phyloP scores from a whole-genome alignment of 805 yeast genomes.

The Wickerhamomyces hampshirensis region DNA sequence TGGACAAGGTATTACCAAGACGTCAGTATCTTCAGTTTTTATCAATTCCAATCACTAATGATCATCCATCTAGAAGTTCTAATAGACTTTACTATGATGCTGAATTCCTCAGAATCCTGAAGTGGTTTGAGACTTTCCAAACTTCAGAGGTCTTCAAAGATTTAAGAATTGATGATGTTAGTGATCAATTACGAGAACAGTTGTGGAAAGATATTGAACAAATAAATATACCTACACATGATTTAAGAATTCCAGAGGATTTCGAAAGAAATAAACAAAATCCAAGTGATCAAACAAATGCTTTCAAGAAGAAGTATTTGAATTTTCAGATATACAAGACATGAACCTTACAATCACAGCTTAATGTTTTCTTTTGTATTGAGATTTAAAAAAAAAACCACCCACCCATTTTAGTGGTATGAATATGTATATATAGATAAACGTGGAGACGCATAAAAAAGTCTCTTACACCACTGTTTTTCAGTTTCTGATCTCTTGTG shows the following conservation, averaged over 20 bases:
- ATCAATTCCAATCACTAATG: slow-evolving; percentile 34
- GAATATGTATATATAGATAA: too few relatives aligned
- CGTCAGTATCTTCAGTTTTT: slow-evolving; percentile 53
- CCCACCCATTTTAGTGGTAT: too few relatives aligned
- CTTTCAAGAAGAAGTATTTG: slow-evolving; percentile 2
- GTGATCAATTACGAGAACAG: slow-evolving; percentile 10
- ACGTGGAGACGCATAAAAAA: too few relatives aligned
- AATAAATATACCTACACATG: slow-evolving; percentile 2
- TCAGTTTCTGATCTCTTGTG: too few relatives aligned
- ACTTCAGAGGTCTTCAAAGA: slow-evolving; percentile 10
- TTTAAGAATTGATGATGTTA: slow-evolving; percentile 11
- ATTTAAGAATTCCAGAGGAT: slow-evolving; percentile 6
- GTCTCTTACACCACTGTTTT: too few relatives aligned
- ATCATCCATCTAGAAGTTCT: slow-evolving; percentile 8
- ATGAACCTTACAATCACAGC: not conserved
- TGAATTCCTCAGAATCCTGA: slow-evolving; percentile 16
- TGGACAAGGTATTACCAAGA: slow-evolving; percentile 77
- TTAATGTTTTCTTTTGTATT: too few relatives aligned
- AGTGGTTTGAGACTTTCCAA: slow-evolving; percentile 16
- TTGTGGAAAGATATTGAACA: slow-evolving; percentile 15
- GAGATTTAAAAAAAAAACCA: too few relatives aligned
- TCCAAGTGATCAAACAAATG: slow-evolving; percentile 12
- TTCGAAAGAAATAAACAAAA: slow-evolving; percentile 14
- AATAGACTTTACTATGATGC: slow-evolving; percentile 14
- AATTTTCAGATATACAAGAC: not conserved